phyloP scores from a whole-genome alignment of 2,329 filamentous ascomycete genomes.

The Sporothrix variecibatus region DNA sequence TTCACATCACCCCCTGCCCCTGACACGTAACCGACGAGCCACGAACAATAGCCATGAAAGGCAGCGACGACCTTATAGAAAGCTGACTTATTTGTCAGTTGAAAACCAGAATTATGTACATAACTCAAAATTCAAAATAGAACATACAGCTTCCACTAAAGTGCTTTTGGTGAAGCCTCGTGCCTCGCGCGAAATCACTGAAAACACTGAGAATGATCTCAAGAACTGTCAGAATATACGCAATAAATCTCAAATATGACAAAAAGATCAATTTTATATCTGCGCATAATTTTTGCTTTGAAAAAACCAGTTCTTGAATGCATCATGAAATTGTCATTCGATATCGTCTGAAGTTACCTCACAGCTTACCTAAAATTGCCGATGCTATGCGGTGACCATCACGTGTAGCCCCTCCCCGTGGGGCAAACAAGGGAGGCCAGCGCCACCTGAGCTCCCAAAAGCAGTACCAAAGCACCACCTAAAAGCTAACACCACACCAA shows the following conservation, averaged over 20 bases:
- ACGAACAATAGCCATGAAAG: not conserved
- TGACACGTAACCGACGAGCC: not conserved
- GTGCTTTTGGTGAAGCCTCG: not conserved
- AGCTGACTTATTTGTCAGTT: not conserved
- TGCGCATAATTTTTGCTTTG: not conserved
- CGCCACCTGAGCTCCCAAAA: not conserved
- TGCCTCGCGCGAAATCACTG: not conserved
- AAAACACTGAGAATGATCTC: no score
- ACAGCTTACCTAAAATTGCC: slow-evolving; percentile 8
- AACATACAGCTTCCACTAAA: not conserved
- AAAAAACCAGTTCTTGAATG: not conserved
- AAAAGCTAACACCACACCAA: not conserved
- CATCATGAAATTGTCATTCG: not conserved
- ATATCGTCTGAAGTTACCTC: not conserved
- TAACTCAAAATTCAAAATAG: not conserved
- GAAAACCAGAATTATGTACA: not conserved
- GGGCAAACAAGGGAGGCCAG: slow-evolving; percentile 14
- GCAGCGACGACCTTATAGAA: not conserved
- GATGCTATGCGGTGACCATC: slow-evolving; percentile 23
- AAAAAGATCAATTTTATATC: not conserved
- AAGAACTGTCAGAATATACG: not conserved
- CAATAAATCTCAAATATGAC: not conserved
- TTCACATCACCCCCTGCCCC: not conserved
- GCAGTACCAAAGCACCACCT: not conserved
- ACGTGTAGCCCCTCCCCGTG: slow-evolving; percentile 22